Conservation (phyloP, 2,329 filamentous ascomycete genomes). For the Hypoxylon sp. region DNA sequence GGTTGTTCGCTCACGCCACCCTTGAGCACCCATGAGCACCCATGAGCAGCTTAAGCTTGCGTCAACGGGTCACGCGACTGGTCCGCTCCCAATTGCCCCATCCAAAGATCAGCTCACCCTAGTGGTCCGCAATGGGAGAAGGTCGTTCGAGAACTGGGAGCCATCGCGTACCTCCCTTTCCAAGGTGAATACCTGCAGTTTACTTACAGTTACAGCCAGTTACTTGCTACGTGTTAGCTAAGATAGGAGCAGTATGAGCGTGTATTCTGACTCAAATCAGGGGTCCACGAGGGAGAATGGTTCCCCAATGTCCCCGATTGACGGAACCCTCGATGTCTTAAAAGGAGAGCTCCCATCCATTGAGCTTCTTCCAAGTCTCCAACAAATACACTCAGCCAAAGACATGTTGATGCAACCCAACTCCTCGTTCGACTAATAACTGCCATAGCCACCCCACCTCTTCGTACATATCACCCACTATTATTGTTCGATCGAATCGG, state of each 20-base stretch:
- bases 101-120: conserved; percentile 42
- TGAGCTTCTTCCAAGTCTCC: conserved; percentile 37
- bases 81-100: conserved; percentile 39
- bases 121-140: conserved; percentile 27
- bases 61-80: conserved; percentile 44
- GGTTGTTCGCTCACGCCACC: conserved; percentile 34
- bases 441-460: conserved; percentile 36
- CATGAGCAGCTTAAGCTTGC: conserved; percentile 33
- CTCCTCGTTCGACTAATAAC: conserved; percentile 36
- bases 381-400: conserved; percentile 30
- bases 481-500: conserved; percentile 30
- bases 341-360: conserved; percentile 34
- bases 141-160: conserved; percentile 42
- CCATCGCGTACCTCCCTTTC: conserved; percentile 42
- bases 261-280: conserved; percentile 40
- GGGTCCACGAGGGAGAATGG: conserved; percentile 22
- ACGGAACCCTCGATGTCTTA: conserved; percentile 35
- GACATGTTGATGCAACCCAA: conserved; percentile 44
- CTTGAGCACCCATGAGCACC: conserved; percentile 2
- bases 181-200: conserved; percentile 17
- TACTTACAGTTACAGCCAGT: background rate
- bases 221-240: conserved; percentile 8
- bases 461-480: conserved; percentile 28
- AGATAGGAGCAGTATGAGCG: conserved; percentile 28
- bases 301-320: conserved; percentile 4